These are phyloP conservation scores for Solanum verrucosum DNA, from an alignment of 257 asterid genomes.

Conservation along the genomic window DNA sequence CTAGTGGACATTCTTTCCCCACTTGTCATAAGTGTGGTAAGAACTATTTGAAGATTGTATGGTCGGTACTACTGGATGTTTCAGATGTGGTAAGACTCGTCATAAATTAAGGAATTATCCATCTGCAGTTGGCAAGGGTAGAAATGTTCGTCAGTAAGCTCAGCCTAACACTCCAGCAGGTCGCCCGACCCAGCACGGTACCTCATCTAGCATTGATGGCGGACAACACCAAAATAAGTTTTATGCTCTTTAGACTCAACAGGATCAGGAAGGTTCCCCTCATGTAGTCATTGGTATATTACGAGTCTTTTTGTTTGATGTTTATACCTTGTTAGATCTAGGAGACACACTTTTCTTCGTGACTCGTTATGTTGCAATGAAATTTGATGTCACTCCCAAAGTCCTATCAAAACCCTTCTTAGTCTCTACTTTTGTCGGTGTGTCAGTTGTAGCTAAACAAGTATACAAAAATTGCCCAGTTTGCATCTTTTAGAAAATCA, in stretches of 20 bases:
- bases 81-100: background rate
- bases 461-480: too few relatives aligned
- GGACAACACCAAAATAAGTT: background rate
- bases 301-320: background rate
- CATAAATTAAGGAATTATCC: too few relatives aligned
- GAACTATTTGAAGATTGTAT: background rate
- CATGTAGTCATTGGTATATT: too few relatives aligned
- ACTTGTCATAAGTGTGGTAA: background rate
- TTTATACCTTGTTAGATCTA: background rate
- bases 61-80: background rate
- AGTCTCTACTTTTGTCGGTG: background rate
- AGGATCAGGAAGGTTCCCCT: background rate
- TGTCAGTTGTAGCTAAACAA: background rate
- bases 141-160: background rate
- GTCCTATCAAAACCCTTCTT: background rate
- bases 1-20: background rate
- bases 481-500: background rate
- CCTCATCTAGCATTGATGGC: background rate
- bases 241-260: too few relatives aligned
- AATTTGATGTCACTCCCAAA: background rate
- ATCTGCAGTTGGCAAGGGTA: background rate
- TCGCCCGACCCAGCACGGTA: background rate
- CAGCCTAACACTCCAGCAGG: background rate
- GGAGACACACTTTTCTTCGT: background rate
- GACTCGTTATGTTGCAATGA: background rate